phyloP scores from a whole-genome alignment of 345 rosid genomes.

The Eucalyptus erythrocorys region DNA sequence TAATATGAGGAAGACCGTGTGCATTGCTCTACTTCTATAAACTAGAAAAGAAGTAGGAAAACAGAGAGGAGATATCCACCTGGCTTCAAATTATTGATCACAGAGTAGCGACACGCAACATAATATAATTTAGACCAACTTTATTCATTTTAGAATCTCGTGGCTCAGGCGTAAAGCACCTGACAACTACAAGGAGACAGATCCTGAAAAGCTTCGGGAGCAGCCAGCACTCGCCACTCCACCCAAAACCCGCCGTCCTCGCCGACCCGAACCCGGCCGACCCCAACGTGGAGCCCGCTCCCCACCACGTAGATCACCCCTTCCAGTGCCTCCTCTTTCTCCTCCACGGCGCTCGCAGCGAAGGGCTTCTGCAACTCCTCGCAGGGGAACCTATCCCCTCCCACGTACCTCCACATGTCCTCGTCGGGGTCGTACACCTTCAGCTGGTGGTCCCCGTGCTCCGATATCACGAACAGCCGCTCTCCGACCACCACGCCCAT shows the following conservation, averaged over 20 bases:
- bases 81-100: not conserved
- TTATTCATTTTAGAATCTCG: not conserved
- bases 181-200: slow-evolving; percentile 51
- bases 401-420: slow-evolving; percentile 49
- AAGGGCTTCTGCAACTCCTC: slow-evolving; percentile 36
- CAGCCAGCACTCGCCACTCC: slow-evolving; percentile 32
- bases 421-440: slow-evolving; percentile 32
- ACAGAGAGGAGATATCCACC: not conserved
- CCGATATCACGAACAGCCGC: slow-evolving; percentile 46
- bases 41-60: not conserved
- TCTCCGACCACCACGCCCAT: slow-evolving; percentile 24
- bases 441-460: slow-evolving; percentile 56
- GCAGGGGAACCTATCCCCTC: slow-evolving; percentile 41
- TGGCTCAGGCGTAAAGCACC: slow-evolving; percentile 28
- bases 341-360: slow-evolving; percentile 13
- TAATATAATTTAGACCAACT: not conserved
- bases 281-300: slow-evolving; percentile 38
- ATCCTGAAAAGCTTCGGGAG: slow-evolving; percentile 19
- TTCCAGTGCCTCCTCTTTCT: slow-evolving; percentile 4
- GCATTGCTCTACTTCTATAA: not conserved
- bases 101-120: not conserved
- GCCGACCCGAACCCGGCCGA: slow-evolving; percentile 21
- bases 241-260: slow-evolving; percentile 13
- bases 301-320: slow-evolving; percentile 46
- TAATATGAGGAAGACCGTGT: not conserved